These are phyloP conservation scores for Aureobasidium musti DNA, from an alignment of 2,329 filamentous ascomycete genomes.

Conservation along the genomic window DNA sequence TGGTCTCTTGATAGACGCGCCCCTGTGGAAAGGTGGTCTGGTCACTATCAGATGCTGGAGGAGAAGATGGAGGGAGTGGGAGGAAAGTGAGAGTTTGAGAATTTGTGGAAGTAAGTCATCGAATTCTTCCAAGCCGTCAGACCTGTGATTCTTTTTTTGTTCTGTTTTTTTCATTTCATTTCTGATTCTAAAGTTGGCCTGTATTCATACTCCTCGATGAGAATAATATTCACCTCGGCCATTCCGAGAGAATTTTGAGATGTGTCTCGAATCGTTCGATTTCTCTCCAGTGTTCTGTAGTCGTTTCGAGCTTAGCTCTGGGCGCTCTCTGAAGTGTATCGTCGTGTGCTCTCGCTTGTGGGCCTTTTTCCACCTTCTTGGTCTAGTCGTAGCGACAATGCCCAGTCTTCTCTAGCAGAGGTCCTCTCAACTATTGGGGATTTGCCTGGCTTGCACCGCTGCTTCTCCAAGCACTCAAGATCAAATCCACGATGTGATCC, in stretches of 20 bases:
- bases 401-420: neutral
- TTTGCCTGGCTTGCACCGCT: slow-evolving; percentile 66
- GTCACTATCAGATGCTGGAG: neutral
- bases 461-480: slow-evolving; percentile 88
- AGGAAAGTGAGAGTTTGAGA: neutral
- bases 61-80: neutral
- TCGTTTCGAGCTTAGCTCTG: neutral
- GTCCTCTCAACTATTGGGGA: slow-evolving; percentile 13
- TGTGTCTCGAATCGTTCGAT: neutral
- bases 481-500: slow-evolving; percentile 81
- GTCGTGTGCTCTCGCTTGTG: neutral
- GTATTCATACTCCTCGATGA: neutral
- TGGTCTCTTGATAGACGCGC: neutral
- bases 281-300: neutral
- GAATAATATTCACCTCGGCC: too few species aligned
- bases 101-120: neutral
- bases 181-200: too few species aligned
- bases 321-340: too few species aligned
- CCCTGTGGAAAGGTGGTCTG: slow-evolving; percentile 1
- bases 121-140: neutral
- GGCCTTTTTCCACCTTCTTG: neutral
- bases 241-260: too few species aligned
- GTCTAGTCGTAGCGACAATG: neutral
- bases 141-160: neutral
- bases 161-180: neutral